Evolutionary conservation across 441 rosid genomes (phyloP).

Genomic region (Erysimum cheiri): DNA sequence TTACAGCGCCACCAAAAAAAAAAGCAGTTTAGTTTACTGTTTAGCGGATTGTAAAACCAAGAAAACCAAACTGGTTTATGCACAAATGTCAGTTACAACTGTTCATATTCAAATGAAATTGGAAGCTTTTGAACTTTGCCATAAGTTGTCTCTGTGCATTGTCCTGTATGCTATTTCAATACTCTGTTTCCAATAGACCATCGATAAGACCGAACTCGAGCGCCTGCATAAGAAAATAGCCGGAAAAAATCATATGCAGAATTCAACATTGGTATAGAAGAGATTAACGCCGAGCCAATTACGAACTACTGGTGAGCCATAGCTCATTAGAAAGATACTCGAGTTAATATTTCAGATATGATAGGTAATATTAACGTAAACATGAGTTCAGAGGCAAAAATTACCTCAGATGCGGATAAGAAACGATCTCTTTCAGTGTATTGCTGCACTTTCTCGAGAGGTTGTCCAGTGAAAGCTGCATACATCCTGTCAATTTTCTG

Average conservation of each 20-base stretch:
- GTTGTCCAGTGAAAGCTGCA: slow-evolving; percentile 83
- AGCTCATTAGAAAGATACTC: slow-evolving; percentile 6
- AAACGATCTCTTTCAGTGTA: slow-evolving; percentile 86
- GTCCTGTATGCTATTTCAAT: slow-evolving; percentile 44
- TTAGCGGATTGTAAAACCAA: slow-evolving; percentile 3
- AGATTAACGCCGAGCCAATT: background rate
- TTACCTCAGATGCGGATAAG: slow-evolving; percentile 91
- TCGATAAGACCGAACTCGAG: slow-evolving; percentile 88
- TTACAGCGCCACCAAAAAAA: background rate
- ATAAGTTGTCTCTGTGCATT: slow-evolving; percentile 4
- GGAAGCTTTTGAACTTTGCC: slow-evolving; percentile 26
- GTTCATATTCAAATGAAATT: slow-evolving; percentile 26
- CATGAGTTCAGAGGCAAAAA: background rate
- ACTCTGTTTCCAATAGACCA: slow-evolving; percentile 76
- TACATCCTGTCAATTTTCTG: slow-evolving; percentile 93
- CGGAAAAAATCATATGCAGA: background rate
- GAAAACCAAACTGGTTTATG: slow-evolving; percentile 34
- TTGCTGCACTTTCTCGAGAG: slow-evolving; percentile 86
- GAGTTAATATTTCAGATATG: background rate
- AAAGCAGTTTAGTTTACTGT: background rate
- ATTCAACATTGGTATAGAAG: background rate
- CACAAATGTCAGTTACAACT: slow-evolving; percentile 32
- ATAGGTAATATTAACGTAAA: background rate
- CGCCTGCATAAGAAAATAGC: slow-evolving; percentile 57
- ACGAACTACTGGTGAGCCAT: background rate